Percentiles rank a stretch among this genome's conserved stretches.
Evolutionary conservation across 768 basidiomycete species (phyloP).

Genomic region (Leccinum olivaceopallidum): DNA sequence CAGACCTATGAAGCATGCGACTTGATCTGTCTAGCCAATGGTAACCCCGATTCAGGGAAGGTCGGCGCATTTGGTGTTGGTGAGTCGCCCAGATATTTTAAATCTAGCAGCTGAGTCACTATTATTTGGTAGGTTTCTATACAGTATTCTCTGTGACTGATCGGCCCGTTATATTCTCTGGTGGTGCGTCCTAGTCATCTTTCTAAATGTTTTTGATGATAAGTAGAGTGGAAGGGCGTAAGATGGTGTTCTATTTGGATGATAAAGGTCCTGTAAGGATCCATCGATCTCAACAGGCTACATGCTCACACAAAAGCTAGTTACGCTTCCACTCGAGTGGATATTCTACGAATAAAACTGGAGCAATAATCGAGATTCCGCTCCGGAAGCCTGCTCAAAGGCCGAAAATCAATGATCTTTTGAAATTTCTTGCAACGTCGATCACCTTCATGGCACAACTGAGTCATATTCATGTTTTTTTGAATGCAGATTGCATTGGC

Average conservation of each 20-base stretch:
- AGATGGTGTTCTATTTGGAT: slow-evolving; percentile 96
- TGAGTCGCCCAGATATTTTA: slow-evolving; percentile 25
- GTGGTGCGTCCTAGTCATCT: slow-evolving; percentile 40
- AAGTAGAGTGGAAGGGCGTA: slow-evolving; percentile 49
- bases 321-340: slow-evolving; percentile 69
- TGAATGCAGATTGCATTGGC: slow-evolving; percentile 73
- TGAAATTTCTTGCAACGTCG: slow-evolving; percentile 83
- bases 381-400: slow-evolving; percentile 76
- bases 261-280: slow-evolving; percentile 55
- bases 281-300: slow-evolving; percentile 36
- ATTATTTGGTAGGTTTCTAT: slow-evolving; percentile 54
- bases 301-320: slow-evolving; percentile 34
- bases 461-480: slow-evolving; percentile 69
- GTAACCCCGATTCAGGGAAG: slow-evolving; percentile 93
- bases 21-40: slow-evolving; percentile 58
- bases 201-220: slow-evolving; percentile 17
- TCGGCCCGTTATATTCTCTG: slow-evolving; percentile 73
- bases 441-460: slow-evolving; percentile 90
- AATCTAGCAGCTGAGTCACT: slow-evolving; percentile 22
- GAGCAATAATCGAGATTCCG: slow-evolving; percentile 85
- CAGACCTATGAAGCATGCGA: not conserved
- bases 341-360: slow-evolving; percentile 44
- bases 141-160: slow-evolving; percentile 80
- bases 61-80: slow-evolving; percentile 91
- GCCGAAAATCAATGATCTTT: slow-evolving; percentile 78